Evolutionary conservation across 768 basidiomycete species (phyloP).

Genomic region (Basidioascus undulatus): DNA sequence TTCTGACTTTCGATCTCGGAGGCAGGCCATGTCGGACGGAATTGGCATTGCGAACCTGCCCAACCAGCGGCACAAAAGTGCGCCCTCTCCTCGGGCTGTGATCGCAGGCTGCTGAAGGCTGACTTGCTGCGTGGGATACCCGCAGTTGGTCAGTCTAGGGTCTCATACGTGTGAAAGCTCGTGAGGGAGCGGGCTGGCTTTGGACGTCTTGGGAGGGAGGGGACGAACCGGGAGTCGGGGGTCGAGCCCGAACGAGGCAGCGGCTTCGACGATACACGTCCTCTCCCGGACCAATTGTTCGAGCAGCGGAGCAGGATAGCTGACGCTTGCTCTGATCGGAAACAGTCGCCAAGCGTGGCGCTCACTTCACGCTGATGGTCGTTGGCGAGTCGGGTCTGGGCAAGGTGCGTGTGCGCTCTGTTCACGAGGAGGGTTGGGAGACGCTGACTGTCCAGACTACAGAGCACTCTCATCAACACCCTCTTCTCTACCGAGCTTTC

Average conservation of each 20-base stretch:
- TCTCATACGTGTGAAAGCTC: no score
- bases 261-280: no score
- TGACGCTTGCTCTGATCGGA: background rate
- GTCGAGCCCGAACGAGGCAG: no score
- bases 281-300: background rate
- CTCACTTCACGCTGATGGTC: slow-evolving; percentile 98
- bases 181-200: no score
- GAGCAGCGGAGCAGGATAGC: background rate
- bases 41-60: slow-evolving; percentile 92
- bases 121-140: slow-evolving; percentile 8
- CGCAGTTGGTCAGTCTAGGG: no score
- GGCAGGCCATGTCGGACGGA: no score
- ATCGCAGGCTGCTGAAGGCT: background rate
- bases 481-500: slow-evolving; percentile 95
- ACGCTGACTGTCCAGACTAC: background rate
- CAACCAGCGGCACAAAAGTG: slow-evolving; percentile 48
- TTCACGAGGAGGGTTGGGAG: slow-evolving; percentile 10
- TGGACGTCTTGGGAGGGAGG: slow-evolving; percentile 43
- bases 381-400: slow-evolving; percentile 98
- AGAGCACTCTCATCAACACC: slow-evolving; percentile 64
- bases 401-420: slow-evolving; percentile 24
- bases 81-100: background rate
- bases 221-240: slow-evolving; percentile 36
- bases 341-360: slow-evolving; percentile 71
- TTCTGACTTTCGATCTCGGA: no score